Evolutionary conservation across 257 asterid genomes (phyloP).

Genomic region (Lantana camara): DNA sequence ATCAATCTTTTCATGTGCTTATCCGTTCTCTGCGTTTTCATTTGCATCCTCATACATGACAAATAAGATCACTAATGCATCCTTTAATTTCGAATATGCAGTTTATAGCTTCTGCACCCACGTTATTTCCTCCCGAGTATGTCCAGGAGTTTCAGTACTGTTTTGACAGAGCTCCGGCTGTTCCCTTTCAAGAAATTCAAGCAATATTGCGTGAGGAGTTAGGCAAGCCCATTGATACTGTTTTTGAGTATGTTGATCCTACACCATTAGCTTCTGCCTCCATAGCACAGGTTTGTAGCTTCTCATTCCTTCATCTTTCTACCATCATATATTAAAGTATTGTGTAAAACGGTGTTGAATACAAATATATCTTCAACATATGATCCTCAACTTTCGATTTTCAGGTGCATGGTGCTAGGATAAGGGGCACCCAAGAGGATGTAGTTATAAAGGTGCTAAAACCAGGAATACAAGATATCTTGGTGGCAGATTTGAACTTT

Average conservation of each 20-base stretch:
- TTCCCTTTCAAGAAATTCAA: conserved; percentile 81
- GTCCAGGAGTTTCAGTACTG: conserved; percentile 96
- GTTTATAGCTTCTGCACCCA: conserved; percentile 97
- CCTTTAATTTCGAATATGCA: conserved; percentile 39
- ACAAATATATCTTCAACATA: conserved; percentile 21
- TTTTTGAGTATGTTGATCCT: conserved; percentile 90
- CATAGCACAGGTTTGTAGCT: conserved; percentile 78
- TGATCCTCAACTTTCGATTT: conserved; percentile 31
- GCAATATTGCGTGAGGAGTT: conserved; percentile 77
- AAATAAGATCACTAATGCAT: conserved; percentile 23
- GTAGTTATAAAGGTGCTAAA: conserved; percentile 95
- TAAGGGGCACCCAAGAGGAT: conserved; percentile 80
- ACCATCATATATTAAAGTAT: conserved; percentile 14
- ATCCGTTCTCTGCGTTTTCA: background rate
- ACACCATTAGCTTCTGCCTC: conserved; percentile 98
- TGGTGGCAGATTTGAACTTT: conserved; percentile 93
- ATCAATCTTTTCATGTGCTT: conserved; percentile 1
- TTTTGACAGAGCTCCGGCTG: conserved; percentile 87
- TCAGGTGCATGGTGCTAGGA: conserved; percentile 96
- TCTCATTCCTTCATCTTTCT: background rate
- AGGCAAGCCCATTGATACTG: conserved; percentile 73
- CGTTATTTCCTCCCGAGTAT: conserved; percentile 90
- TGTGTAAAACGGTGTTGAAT: background rate
- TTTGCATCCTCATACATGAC: background rate
- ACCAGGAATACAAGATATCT: conserved; percentile 90